Evolutionary conservation across 352 stramenopile genomes (phyloP).

Genomic region (Pythium coloratum): DNA sequence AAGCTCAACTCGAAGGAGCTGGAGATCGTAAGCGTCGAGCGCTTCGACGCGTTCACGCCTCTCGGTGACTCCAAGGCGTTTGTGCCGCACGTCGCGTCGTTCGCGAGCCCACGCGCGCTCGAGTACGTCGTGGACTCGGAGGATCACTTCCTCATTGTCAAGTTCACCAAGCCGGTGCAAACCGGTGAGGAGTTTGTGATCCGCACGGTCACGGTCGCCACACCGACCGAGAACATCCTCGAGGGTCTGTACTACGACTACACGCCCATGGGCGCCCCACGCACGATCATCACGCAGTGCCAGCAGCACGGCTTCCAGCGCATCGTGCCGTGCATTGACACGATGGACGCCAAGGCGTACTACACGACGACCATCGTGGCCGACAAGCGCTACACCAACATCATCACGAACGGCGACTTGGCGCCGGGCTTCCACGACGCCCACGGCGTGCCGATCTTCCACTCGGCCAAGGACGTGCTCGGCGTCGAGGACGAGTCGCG

Average conservation of each 20-base stretch:
- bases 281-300: slow-evolving; percentile 84
- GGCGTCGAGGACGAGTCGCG: slow-evolving; percentile 49
- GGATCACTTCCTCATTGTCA: slow-evolving; percentile 72
- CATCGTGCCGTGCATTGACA: slow-evolving; percentile 78
- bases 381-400: slow-evolving; percentile 75
- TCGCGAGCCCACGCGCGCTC: slow-evolving; percentile 40
- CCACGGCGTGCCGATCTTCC: slow-evolving; percentile 60
- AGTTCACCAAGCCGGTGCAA: slow-evolving; percentile 51
- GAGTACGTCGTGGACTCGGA: slow-evolving; percentile 59
- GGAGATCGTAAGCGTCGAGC: slow-evolving; percentile 60
- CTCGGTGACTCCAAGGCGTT: slow-evolving; percentile 49
- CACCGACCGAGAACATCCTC: slow-evolving; percentile 74
- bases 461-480: slow-evolving; percentile 51
- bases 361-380: slow-evolving; percentile 80
- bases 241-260: slow-evolving; percentile 82
- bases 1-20: slow-evolving; percentile 81
- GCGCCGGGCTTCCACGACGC: slow-evolving; percentile 63
- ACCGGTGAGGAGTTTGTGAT: slow-evolving; percentile 68
- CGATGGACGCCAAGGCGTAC: slow-evolving; percentile 80
- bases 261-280: slow-evolving; percentile 58
- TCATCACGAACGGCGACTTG: slow-evolving; percentile 79
- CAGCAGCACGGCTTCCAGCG: slow-evolving; percentile 81
- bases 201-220: slow-evolving; percentile 62
- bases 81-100: slow-evolving; percentile 58
- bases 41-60: slow-evolving; percentile 45